phyloP scores from a whole-genome alignment of 257 asterid genomes.

The Ilex aquifolium region DNA sequence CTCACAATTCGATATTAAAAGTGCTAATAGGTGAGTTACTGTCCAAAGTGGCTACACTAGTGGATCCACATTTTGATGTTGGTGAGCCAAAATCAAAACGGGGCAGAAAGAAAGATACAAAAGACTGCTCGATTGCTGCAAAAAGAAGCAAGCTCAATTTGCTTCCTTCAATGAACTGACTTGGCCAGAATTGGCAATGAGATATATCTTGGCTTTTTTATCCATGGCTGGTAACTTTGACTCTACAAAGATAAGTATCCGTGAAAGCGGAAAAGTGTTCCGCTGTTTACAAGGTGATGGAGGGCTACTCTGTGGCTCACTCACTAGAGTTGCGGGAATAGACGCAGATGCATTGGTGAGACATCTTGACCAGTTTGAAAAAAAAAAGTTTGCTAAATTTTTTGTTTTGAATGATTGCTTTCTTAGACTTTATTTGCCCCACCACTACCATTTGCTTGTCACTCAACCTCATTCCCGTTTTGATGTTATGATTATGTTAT shows the following conservation, averaged over 20 bases:
- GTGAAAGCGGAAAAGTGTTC: not conserved
- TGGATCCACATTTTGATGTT: not conserved
- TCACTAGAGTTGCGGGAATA: conserved; percentile 1
- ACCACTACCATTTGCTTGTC: not conserved
- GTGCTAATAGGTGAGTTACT: not conserved
- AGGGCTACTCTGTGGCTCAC: conserved; percentile 1
- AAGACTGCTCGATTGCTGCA: not conserved
- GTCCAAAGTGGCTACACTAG: not conserved
- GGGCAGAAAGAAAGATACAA: conserved; percentile 1
- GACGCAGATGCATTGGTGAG: conserved; percentile 4
- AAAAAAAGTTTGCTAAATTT: not conserved
- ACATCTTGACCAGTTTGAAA: not conserved
- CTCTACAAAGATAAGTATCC: not conserved
- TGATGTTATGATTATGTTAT: too few relatives aligned
- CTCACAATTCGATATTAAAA: not conserved
- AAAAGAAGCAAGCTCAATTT: not conserved
- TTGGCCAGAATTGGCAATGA: conserved; percentile 1
- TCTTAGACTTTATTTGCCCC: not conserved
- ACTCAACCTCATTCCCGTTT: too few relatives aligned
- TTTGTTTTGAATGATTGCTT: not conserved
- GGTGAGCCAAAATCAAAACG: conserved; percentile 2
- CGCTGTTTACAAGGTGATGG: conserved; percentile 4
- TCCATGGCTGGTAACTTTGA: conserved; percentile 1
- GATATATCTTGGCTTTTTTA: not conserved
- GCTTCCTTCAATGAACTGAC: not conserved